Evolutionary conservation across 805 yeast genomes (phyloP), one percentile per base, ranked within the genome.

Genomic region (Tetrapisispora phaffii): DNA sequence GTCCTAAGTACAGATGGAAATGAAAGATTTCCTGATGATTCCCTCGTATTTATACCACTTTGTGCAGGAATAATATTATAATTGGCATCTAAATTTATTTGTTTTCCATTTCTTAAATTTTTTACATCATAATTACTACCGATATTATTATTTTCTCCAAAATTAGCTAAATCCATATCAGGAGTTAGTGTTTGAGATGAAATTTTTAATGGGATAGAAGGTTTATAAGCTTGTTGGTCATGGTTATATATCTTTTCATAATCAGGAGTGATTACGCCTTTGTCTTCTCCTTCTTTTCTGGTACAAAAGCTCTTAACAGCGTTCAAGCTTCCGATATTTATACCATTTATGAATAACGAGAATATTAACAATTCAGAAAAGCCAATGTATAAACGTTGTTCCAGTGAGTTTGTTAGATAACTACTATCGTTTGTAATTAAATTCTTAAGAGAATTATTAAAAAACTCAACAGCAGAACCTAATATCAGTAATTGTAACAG

Each of bases 141-240:
- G 23, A 33, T 7, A n/a, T 28, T 29, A 19, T 34, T 34, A 4
- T 2, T 13, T 36, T 17, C 39, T 9, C 3, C 9, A 15, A 31
- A 23, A 16, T 29, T 23, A 15, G 17, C 12, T 15, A 49, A 41
- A 16, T 58, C 65, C 49, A 55, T 47, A 22, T 54, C 57, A 15
- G 67, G 62, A 1, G 63, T 61, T 19, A 64, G 36, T 0, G 68
- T 64, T 43, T 62, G 67, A 2, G 63, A 54, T 1, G 67, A 63
- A 39, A 55, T 50, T 44, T 64, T 64, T 42, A 60, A 39, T 5
- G 58, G 54, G 3, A 63, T 49, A 28, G 47, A 54, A 42, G 49
- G 59, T 53, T 10, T 45, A 33, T 15, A 36, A n/a, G 24, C n/a
- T 9, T 36, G 31, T 22, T n/a, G 20, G n/a, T 16, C 16, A 7